A percentile compares a stretch with the other conserved stretches of the same genome.
Conservation (phyloP, 2,329 filamentous ascomycete genomes). For the Aspergillus glaucus region DNA sequence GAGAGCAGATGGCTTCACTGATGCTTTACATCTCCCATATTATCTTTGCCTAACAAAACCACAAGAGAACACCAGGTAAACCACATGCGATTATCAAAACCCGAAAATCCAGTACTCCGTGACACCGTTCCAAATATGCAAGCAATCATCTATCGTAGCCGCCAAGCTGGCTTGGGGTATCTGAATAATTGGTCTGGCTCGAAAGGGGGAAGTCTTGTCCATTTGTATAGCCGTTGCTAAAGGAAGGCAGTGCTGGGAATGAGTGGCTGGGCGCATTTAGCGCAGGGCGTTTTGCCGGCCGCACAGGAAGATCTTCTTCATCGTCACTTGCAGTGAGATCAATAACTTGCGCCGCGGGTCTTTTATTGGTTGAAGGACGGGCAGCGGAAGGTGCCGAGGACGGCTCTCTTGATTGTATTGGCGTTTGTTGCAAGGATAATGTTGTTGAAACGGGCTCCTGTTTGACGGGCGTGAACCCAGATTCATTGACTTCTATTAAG, state of each 20-base stretch:
- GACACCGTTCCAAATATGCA: constrained; percentile 14
- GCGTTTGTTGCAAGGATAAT: constrained; percentile 24
- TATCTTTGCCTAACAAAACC: constrained; percentile 1
- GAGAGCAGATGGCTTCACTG: background rate
- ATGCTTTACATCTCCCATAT: background rate
- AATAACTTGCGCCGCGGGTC: constrained; percentile 45
- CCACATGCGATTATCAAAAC: constrained; percentile 2
- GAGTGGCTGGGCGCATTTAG: constrained; percentile 16
- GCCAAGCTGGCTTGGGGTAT: constrained; percentile 6
- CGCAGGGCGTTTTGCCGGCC: constrained; percentile 29
- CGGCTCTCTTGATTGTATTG: constrained; percentile 31
- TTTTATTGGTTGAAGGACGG: constrained; percentile 38
- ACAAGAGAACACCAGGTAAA: constrained; percentile 6
- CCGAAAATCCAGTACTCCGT: constrained; percentile 11
- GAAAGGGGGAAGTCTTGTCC: constrained; percentile 13
- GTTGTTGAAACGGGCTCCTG: constrained; percentile 23
- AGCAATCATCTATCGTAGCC: constrained; percentile 11
- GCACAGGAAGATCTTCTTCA: constrained; percentile 40
- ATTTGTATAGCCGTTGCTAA: constrained; percentile 15
- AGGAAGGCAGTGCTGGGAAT: constrained; percentile 15
- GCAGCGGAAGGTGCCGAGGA: constrained; percentile 33
- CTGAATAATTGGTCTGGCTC: constrained; percentile 9
- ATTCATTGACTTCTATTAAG: constrained; percentile 45
- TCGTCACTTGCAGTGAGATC: constrained; percentile 50
- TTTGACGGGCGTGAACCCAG: constrained; percentile 31